These are phyloP conservation scores for Claviceps monticola DNA, from an alignment of 2,329 filamentous ascomycete species.

Conservation along the genomic window DNA sequence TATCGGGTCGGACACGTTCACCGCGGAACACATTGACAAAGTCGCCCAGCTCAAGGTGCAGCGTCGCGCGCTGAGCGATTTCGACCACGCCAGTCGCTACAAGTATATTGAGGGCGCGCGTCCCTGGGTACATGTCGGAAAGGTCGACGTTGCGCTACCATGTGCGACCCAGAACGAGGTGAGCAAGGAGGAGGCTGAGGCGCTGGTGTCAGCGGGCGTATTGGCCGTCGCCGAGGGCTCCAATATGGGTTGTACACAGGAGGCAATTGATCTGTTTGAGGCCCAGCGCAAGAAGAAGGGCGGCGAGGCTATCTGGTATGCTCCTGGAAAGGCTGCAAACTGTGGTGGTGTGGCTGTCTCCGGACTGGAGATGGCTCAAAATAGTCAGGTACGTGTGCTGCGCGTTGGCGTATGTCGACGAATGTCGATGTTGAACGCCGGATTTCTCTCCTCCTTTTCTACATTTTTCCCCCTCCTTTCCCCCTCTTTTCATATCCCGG, in stretches of 20 bases:
- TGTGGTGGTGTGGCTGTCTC: constrained; percentile 95
- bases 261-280: constrained; percentile 90
- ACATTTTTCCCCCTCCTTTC: too few relatives aligned
- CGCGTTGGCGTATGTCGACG: too few relatives aligned
- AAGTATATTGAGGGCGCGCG: constrained; percentile 77
- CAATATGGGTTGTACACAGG: constrained; percentile 98
- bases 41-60: constrained; percentile 81
- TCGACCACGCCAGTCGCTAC: constrained; percentile 54
- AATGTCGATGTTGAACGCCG: too few relatives aligned
- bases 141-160: constrained; percentile 83
- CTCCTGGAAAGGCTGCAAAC: constrained; percentile 92
- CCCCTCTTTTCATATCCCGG: background rate
- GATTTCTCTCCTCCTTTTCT: too few relatives aligned
- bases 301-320: constrained; percentile 74
- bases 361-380: constrained; percentile 98
- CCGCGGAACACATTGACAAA: constrained; percentile 60
- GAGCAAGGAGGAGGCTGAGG: constrained; percentile 75
- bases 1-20: constrained; percentile 52
- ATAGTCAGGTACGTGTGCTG: constrained; percentile 40
- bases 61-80: constrained; percentile 66
- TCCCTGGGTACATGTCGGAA: constrained; percentile 82
- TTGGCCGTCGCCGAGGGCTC: constrained; percentile 89
- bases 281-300: constrained; percentile 57
- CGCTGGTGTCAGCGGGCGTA: constrained; percentile 60
- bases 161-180: constrained; percentile 98